These are phyloP conservation scores for Pachyrhizus erosus DNA, from an alignment of 306 rosid genomes.

Conservation along the genomic window DNA sequence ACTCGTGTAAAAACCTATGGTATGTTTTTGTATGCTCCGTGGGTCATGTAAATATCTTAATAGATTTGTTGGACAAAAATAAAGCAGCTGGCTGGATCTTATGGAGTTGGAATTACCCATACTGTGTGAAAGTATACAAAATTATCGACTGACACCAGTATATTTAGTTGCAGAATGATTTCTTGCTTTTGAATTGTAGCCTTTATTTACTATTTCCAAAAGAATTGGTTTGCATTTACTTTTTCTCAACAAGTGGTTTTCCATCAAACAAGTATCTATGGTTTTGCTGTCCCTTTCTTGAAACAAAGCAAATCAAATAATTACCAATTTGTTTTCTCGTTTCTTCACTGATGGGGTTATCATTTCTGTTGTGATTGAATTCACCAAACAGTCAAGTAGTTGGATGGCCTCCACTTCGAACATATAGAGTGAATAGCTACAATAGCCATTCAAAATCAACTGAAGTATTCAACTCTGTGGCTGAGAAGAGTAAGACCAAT, in stretches of 20 bases:
- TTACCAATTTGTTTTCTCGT: constrained; percentile 13
- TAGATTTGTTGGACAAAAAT: neutral
- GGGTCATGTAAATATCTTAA: constrained; percentile 14
- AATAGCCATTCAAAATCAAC: constrained; percentile 65
- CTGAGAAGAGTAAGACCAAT: constrained; percentile 55
- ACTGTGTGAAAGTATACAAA: neutral
- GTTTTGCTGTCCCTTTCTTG: neutral
- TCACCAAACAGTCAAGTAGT: constrained; percentile 78
- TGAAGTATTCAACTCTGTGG: constrained; percentile 58
- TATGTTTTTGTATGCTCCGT: neutral
- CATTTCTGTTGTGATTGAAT: constrained; percentile 46
- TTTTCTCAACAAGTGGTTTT: constrained; percentile 27
- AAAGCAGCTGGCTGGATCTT: neutral
- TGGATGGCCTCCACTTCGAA: constrained; percentile 97
- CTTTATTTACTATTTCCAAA: neutral
- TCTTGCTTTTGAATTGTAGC: neutral
- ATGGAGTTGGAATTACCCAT: constrained; percentile 15
- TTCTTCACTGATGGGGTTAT: constrained; percentile 39
- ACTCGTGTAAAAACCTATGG: neutral
- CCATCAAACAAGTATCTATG: neutral
- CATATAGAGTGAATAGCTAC: constrained; percentile 80
- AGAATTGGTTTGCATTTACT: constrained; percentile 5
- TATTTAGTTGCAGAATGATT: constrained; percentile 2
- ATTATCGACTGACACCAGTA: neutral
- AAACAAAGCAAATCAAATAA: constrained; percentile 1